Evolutionary conservation across 1,284 basidiomycete genomes (phyloP).

Genomic region (Ustilago trichophora): DNA sequence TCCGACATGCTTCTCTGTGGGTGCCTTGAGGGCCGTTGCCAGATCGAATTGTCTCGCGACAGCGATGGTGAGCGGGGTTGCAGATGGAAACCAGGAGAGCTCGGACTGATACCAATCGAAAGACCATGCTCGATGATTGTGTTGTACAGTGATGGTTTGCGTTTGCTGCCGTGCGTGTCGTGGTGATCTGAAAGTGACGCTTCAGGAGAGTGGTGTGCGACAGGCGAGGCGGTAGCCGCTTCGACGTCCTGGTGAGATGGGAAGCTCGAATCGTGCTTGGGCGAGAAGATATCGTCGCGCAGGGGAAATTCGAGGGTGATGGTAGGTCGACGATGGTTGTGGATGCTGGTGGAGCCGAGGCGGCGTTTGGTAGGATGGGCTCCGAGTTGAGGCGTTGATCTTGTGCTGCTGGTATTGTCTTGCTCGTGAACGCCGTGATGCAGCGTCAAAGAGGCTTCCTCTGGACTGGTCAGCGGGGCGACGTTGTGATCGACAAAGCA

Average conservation of each 20-base stretch:
- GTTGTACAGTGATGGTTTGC: slow-evolving; percentile 38
- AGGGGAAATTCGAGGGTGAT: slow-evolving; percentile 52
- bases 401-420: slow-evolving; percentile 9
- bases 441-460: slow-evolving; percentile 23
- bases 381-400: slow-evolving; percentile 7
- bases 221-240: neutral
- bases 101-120: slow-evolving; percentile 60
- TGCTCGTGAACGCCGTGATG: slow-evolving; percentile 3
- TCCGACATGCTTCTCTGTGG: slow-evolving; percentile 27
- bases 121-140: slow-evolving; percentile 60
- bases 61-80: slow-evolving; percentile 41
- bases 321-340: slow-evolving; percentile 22
- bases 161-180: neutral
- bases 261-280: slow-evolving; percentile 9
- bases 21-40: slow-evolving; percentile 15
- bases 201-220: slow-evolving; percentile 9
- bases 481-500: slow-evolving; percentile 28
- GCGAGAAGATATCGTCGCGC: slow-evolving; percentile 33
- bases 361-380: slow-evolving; percentile 13
- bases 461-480: slow-evolving; percentile 18
- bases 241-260: slow-evolving; percentile 6
- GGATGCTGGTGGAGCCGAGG: neutral
- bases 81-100: slow-evolving; percentile 63
- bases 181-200: slow-evolving; percentile 12
- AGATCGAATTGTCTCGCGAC: slow-evolving; percentile 9